Evolutionary conservation across 2,329 filamentous ascomycete species (phyloP), one percentile per base, ranked within the genome.

Genomic region (Dactylellina haptotyla): DNA sequence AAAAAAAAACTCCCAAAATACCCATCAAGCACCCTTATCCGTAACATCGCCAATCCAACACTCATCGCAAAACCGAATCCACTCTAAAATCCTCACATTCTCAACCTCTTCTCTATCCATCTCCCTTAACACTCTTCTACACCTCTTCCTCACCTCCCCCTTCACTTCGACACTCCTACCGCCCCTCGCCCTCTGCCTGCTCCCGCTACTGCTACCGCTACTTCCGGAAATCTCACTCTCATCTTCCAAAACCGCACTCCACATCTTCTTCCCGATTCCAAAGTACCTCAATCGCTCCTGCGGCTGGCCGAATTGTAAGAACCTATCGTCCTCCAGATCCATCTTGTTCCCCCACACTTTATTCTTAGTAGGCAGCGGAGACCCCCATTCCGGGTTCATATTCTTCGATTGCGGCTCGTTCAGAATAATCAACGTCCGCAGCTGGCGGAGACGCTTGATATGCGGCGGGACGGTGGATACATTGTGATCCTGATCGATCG

Each of bases 311-410:
- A 53, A 50, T 26, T 73, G 69, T 26, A 73, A n/a, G 26, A 73
- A 73, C 1, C 26, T 28, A 9, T 73, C 61, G 18, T 73, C 54
- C 12, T 64, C 58, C 9, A 73, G 41, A 2, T 61, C 61, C 30
- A 73, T 30, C 14, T 50, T 53, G 2, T 18, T 56, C 5, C 61
- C 61, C 69, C 69, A 73, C 0, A 73, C 26, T 48, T 73, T 73
- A 37, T 73, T 66, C 48, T 66, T 73, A 0, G 61, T 73, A 10
- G 69, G 69, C 12, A 75, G 25, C 0, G 71, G 71, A 14, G 53
- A 26, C 2, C 65, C 63, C 71, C 71, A 75, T 37, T 70, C 71
- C 4, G 71, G 28, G n/a, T 75, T 70, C 71, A 70, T 75, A 50
- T 75, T 73, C 6, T 45, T 56, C 12, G 54, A 62, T 2, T 73